A percentile compares a stretch with the other conserved stretches of the same genome.
Evolutionary conservation across 345 rosid genomes (phyloP).

Genomic region (Geranium brycei): DNA sequence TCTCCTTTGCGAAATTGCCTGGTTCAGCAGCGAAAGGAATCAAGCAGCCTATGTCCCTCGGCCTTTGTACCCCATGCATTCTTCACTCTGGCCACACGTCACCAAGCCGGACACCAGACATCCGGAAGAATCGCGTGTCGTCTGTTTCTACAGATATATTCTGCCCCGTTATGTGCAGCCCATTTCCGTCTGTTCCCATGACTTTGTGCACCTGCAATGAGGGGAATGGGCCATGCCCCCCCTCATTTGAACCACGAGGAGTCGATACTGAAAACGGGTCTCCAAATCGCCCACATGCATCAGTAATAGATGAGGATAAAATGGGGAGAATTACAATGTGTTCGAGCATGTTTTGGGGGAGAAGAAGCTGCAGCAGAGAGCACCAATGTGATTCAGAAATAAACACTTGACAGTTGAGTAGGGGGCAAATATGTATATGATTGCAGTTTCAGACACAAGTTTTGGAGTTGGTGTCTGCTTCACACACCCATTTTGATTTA

Average conservation of each 20-base stretch:
- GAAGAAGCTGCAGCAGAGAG: conserved; percentile 98
- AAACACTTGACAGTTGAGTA: conserved; percentile 40
- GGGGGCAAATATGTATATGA: neutral
- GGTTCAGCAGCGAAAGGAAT: conserved; percentile 54
- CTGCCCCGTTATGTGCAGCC: conserved; percentile 89
- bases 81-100: conserved; percentile 52
- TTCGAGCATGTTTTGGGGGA: conserved; percentile 94
- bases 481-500: too few species aligned
- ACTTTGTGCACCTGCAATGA: conserved; percentile 83
- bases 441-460: neutral
- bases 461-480: neutral
- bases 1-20: conserved; percentile 52
- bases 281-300: conserved; percentile 28
- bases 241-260: conserved; percentile 53
- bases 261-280: conserved; percentile 39
- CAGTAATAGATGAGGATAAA: conserved; percentile 49
- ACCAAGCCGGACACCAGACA: conserved; percentile 45
- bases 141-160: conserved; percentile 75
- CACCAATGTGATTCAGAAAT: conserved; percentile 95
- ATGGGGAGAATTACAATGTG: conserved; percentile 59
- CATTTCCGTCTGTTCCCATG: conserved; percentile 79
- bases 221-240: conserved; percentile 76
- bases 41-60: conserved; percentile 57
- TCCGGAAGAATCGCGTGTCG: conserved; percentile 51
- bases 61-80: conserved; percentile 85